A percentile compares a stretch with the other conserved stretches of the same genome.
Conservation (phyloP, 352 stramenopile genomes). For the Pythium angustatum region DNA sequence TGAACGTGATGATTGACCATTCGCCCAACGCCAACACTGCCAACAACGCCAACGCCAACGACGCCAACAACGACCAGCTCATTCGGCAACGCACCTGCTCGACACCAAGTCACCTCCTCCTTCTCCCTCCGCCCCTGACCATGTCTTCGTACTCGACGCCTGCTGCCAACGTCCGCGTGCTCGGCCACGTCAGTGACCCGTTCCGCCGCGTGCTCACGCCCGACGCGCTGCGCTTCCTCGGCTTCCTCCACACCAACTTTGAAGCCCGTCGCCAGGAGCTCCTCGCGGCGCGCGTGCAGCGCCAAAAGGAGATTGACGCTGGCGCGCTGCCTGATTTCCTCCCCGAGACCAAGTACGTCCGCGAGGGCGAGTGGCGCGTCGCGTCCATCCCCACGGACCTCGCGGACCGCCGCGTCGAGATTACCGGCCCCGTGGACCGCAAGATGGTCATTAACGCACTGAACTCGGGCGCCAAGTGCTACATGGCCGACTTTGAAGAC, state of each 20-base stretch:
- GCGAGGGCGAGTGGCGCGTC: constrained; percentile 75
- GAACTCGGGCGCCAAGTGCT: constrained; percentile 93
- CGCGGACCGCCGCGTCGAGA: constrained; percentile 93
- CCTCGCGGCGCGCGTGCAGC: constrained; percentile 40
- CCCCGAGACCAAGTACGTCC: constrained; percentile 80
- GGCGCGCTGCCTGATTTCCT: constrained; percentile 89
- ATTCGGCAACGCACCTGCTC: constrained; percentile 15
- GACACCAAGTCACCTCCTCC: constrained; percentile 1
- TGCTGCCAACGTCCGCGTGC: constrained; percentile 78
- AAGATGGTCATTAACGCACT: constrained; percentile 98
- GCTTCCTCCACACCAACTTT: constrained; percentile 89
- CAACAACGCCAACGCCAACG: not conserved
- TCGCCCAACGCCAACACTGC: constrained; percentile 7
- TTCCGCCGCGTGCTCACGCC: constrained; percentile 88
- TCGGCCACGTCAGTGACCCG: constrained; percentile 75
- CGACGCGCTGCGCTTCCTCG: constrained; percentile 91
- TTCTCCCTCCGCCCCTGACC: not conserved
- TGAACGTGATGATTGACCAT: constrained; percentile 17
- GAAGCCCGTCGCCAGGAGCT: constrained; percentile 48
- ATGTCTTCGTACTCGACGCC: constrained; percentile 56
- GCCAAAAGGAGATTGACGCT: constrained; percentile 84
- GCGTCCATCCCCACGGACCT: constrained; percentile 85
- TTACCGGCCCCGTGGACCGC: constrained; percentile 93
- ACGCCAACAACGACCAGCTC: not conserved
- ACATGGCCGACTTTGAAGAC: constrained; percentile 97